phyloP scores from a whole-genome alignment of 768 basidiomycete species.

The Trichaptum fuscoviolaceum region DNA sequence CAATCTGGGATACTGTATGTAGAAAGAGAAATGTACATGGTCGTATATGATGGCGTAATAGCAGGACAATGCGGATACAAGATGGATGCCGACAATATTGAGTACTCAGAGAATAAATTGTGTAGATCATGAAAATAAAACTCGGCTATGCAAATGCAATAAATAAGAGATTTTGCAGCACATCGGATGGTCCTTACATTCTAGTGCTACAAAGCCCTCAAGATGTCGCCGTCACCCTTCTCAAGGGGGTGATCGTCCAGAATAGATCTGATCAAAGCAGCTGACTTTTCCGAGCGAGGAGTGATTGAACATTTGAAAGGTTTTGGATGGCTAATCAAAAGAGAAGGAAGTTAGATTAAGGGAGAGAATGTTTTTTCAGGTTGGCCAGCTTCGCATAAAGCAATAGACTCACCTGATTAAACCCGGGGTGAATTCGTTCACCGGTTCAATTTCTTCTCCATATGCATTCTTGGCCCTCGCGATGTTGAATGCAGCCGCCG shows the following conservation, averaged over 20 bases:
- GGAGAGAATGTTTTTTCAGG: not conserved
- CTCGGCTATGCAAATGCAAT: not conserved
- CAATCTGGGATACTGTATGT: no score
- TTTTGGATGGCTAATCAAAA: not conserved
- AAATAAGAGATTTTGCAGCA: not conserved
- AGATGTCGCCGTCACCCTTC: not conserved
- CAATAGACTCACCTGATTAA: constrained; percentile 18
- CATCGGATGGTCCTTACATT: not conserved
- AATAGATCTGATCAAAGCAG: not conserved
- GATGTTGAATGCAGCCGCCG: constrained; percentile 25
- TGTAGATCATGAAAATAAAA: not conserved
- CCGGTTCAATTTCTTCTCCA: constrained; percentile 21
- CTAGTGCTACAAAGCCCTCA: not conserved
- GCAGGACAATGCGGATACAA: no score
- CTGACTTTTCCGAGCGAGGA: not conserved
- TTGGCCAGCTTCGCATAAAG: not conserved
- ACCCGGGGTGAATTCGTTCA: constrained; percentile 18
- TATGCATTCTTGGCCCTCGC: constrained; percentile 17
- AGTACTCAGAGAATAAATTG: no score
- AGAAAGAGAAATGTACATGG: no score
- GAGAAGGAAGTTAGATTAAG: not conserved
- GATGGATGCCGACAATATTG: no score
- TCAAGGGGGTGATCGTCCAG: not conserved
- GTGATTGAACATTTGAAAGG: not conserved
- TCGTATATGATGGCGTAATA: no score